Conservation (phyloP, 1,139 yeast species). For the Candida pseudocylindracea region DNA sequence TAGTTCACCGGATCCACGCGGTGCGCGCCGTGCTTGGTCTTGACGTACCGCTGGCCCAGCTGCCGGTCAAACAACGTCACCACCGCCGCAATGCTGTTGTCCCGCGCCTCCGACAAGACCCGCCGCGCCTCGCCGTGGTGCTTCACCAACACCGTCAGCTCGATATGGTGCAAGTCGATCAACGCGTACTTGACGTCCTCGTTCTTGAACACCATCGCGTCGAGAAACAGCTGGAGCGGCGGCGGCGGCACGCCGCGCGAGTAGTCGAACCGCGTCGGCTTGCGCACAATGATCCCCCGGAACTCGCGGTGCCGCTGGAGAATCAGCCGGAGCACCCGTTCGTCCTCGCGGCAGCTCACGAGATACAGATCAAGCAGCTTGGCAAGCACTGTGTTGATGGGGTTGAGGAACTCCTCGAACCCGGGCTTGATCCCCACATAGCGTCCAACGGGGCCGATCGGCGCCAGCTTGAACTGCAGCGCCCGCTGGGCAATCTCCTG, state of each 20-base stretch:
- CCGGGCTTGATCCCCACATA: conserved; percentile 32
- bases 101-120: too few species aligned
- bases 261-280: conserved; percentile 32
- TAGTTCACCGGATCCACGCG: too few species aligned
- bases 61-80: too few species aligned
- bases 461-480: conserved; percentile 7
- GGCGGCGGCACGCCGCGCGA: conserved; percentile 2
- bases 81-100: too few species aligned
- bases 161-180: conserved; percentile 43
- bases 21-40: too few species aligned
- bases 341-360: conserved; percentile 34
- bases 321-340: conserved; percentile 11
- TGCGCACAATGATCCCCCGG: conserved; percentile 27
- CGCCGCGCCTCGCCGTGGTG: too few species aligned
- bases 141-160: conserved; percentile 22
- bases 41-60: too few species aligned
- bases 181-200: conserved; percentile 34
- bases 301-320: conserved; percentile 1
- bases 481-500: too few species aligned
- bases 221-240: conserved; percentile 13
- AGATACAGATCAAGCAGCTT: conserved; percentile 37
- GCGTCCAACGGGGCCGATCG: conserved; percentile 75
- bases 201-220: conserved; percentile 31
- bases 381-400: conserved; percentile 29
- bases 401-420: conserved; percentile 33